Evolutionary conservation across 2,329 filamentous ascomycete genomes (phyloP).

Genomic region (Aspergillus ochraceoroseus): DNA sequence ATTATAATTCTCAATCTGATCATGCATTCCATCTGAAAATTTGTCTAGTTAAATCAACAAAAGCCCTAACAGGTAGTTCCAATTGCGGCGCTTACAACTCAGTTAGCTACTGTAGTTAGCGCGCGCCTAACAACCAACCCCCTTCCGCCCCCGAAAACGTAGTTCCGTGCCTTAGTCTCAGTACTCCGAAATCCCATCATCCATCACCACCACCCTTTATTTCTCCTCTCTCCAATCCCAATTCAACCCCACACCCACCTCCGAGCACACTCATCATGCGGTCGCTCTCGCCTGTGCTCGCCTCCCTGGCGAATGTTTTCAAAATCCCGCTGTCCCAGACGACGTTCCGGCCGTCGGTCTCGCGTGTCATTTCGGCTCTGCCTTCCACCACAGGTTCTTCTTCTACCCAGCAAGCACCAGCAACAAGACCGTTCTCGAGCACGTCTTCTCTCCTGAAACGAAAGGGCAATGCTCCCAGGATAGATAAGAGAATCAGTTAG

Average conservation of each 20-base stretch:
- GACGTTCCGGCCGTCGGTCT: slow-evolving; percentile 25
- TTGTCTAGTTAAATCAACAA: no score
- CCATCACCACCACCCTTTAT: no score
- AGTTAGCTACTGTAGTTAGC: slow-evolving; percentile 2
- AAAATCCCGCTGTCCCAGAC: slow-evolving; percentile 39
- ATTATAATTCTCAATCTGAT: no score
- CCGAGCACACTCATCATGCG: no score
- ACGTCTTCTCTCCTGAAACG: slow-evolving; percentile 40
- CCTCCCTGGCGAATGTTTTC: slow-evolving; percentile 45
- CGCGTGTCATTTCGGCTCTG: slow-evolving; percentile 5
- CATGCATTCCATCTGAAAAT: no score
- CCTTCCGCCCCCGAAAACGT: slow-evolving; percentile 6
- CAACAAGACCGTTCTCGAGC: slow-evolving; percentile 37
- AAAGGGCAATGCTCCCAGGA: slow-evolving; percentile 28
- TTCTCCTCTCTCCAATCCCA: slow-evolving; percentile 4
- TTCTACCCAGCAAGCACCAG: slow-evolving; percentile 14
- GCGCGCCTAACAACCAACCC: slow-evolving; percentile 6
- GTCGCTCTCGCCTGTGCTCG: slow-evolving; percentile 36
- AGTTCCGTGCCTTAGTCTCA: no score
- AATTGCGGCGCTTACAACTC: not conserved
- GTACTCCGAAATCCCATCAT: not conserved
- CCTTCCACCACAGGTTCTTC: not conserved
- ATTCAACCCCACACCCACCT: not conserved
- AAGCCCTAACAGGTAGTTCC: no score
- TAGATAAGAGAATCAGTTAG: slow-evolving; percentile 46